Conservation (phyloP, 495 filamentous ascomycete genomes). For the Penicillium silybi region DNA sequence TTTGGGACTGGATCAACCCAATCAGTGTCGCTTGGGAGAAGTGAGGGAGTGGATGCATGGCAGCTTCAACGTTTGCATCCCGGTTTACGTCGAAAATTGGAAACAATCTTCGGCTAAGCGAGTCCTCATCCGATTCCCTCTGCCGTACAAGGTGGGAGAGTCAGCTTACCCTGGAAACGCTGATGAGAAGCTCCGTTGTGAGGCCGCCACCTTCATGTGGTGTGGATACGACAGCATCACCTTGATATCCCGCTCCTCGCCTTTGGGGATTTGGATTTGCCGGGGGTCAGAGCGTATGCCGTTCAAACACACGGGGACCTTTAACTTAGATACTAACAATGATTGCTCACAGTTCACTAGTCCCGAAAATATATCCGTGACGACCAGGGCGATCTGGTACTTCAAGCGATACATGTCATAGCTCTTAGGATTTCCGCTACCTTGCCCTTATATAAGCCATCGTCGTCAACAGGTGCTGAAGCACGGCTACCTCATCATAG, state of each 20-base stretch:
- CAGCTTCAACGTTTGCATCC: slow-evolving; percentile 40
- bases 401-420: too few relatives aligned
- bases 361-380: too few relatives aligned
- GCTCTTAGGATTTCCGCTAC: too few relatives aligned
- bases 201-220: slow-evolving; percentile 36
- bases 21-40: slow-evolving; percentile 18
- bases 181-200: slow-evolving; percentile 38
- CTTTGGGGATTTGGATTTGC: slow-evolving; percentile 36
- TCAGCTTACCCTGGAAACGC: slow-evolving; percentile 28
- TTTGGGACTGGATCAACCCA: slow-evolving; percentile 7
- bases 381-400: too few relatives aligned
- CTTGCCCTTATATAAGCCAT: too few relatives aligned
- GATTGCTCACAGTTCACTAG: too few relatives aligned
- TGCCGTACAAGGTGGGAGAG: slow-evolving; percentile 38
- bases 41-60: slow-evolving; percentile 30
- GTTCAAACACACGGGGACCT: too few relatives aligned
- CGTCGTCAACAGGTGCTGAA: too few relatives aligned
- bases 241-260: slow-evolving; percentile 28
- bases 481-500: too few relatives aligned
- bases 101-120: slow-evolving; percentile 9
- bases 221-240: slow-evolving; percentile 34
- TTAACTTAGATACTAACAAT: too few relatives aligned
- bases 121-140: slow-evolving; percentile 33
- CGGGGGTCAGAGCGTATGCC: too few relatives aligned
- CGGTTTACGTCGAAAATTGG: slow-evolving; percentile 18